Conservation (phyloP, 192 early-diverging fungal genomes). For the Ambispora gerdemannii region DNA sequence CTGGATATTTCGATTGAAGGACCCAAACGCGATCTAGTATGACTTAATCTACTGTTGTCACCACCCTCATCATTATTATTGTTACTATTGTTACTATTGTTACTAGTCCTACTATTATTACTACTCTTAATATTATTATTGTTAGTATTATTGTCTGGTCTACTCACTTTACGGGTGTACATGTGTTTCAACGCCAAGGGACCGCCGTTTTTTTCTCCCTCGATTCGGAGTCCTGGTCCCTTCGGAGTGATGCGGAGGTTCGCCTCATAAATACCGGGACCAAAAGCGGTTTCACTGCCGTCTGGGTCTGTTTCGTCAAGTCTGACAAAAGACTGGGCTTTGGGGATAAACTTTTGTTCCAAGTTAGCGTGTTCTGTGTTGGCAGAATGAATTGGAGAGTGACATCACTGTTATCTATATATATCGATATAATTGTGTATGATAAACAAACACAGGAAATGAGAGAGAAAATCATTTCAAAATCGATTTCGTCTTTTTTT, state of each 20-base stretch:
- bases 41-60: neutral
- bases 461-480: constrained; percentile 13
- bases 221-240: constrained; percentile 24
- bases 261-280: constrained; percentile 27
- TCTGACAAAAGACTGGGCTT: constrained; percentile 32
- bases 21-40: neutral
- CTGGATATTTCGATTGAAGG: neutral
- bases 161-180: constrained; percentile 28
- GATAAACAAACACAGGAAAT: constrained; percentile 20
- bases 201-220: constrained; percentile 5
- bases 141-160: constrained; percentile 4
- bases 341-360: constrained; percentile 33
- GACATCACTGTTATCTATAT: constrained; percentile 35
- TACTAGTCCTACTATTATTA: neutral
- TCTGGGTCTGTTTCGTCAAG: constrained; percentile 21
- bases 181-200: constrained; percentile 30
- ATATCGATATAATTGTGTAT: constrained; percentile 7
- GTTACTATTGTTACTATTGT: neutral
- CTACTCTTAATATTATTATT: neutral
- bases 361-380: constrained; percentile 34
- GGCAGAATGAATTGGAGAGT: constrained; percentile 37
- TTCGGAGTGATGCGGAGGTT: constrained; percentile 17
- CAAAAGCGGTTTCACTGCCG: constrained; percentile 2
- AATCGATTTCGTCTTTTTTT: constrained; percentile 1
- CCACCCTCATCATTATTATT: neutral